Base-by-base conservation (phyloP, 495 filamentous ascomycete genomes). In the Talaromyces borbonicus region DNA sequence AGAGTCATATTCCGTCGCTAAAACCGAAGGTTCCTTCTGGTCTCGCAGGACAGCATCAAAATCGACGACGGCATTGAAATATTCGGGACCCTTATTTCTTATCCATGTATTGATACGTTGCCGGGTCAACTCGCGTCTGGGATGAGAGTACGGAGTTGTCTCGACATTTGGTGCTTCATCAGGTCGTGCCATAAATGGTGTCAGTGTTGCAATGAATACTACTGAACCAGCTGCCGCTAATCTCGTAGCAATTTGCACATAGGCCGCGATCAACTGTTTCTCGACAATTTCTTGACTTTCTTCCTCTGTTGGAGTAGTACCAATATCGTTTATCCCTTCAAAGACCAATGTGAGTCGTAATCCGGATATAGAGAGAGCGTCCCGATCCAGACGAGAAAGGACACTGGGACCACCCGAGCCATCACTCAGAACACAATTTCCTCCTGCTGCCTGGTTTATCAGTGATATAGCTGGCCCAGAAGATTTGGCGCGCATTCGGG, bases 251-350 rank as follows among this genome's bases (percentile, higher is more conserved):
- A 85, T 79, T 38, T 78, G 74, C 48, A 66, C 57, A 54, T 74
- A 86, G 8, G 76, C 75, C 4, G 63, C 60, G 29, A 79, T 72
- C 2, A 87, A 54, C 14, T 61, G 53, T 33, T 69, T 65, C 3
- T 63, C 75, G 31, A 82, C 68, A 7, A 53, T 43, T n/a, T 52
- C 59, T 51, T 83, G 80, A 3, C 67, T 63, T 1, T 54, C 57
- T 3, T 58, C 43, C 48, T 77, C 71, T 0, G 69, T 49, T 18
- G 59, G 65, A 1, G 67, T 75, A 6, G 61, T 60, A 22, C 81
- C 80, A 36, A 84, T 83, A 56, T 87, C 84, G 57, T 87, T 88
- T 16, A 86, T 80, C 15, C 83, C 83, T 60, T 82, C 75, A 59
- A 87, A 87, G 26, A 87, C 71, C 61, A 87, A 71, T 24, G 72